Evolutionary conservation across 164 flowering plant genomes (phyloP).

Genomic region (Houttuynia cordata): DNA sequence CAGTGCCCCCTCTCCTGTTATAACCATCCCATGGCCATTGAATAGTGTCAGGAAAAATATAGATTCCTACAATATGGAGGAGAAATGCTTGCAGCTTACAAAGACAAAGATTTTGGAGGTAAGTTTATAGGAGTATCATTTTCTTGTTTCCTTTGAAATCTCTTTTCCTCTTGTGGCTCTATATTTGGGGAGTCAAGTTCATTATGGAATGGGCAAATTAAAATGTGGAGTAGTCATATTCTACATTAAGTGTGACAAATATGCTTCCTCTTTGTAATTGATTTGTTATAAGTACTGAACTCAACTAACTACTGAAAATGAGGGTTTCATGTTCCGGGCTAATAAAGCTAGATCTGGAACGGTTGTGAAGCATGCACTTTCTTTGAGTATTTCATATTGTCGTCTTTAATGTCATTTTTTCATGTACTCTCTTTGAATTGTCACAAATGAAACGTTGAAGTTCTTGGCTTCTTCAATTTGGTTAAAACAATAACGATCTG

Average conservation of each 20-base stretch:
- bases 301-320: neutral
- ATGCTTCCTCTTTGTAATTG: too few relatives aligned
- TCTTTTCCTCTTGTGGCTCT: neutral
- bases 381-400: too few relatives aligned
- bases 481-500: too few relatives aligned
- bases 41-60: slow-evolving; percentile 18
- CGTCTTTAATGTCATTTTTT: too few relatives aligned
- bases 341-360: neutral
- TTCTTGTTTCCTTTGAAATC: neutral
- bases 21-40: slow-evolving; percentile 25
- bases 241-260: neutral
- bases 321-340: neutral
- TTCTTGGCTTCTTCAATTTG: too few relatives aligned
- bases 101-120: slow-evolving; percentile 57
- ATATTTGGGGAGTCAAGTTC: neutral
- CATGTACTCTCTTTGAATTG: too few relatives aligned
- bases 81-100: slow-evolving; percentile 29
- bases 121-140: slow-evolving; percentile 7
- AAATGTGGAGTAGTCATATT: neutral
- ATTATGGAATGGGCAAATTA: neutral
- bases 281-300: neutral
- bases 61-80: slow-evolving; percentile 13
- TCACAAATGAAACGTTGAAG: too few relatives aligned
- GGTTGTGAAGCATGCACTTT: neutral
- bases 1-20: slow-evolving; percentile 54